These are phyloP conservation scores for Cystofilobasidium bisporidii DNA, from an alignment of 768 basidiomycete genomes.

Conservation along the genomic window DNA sequence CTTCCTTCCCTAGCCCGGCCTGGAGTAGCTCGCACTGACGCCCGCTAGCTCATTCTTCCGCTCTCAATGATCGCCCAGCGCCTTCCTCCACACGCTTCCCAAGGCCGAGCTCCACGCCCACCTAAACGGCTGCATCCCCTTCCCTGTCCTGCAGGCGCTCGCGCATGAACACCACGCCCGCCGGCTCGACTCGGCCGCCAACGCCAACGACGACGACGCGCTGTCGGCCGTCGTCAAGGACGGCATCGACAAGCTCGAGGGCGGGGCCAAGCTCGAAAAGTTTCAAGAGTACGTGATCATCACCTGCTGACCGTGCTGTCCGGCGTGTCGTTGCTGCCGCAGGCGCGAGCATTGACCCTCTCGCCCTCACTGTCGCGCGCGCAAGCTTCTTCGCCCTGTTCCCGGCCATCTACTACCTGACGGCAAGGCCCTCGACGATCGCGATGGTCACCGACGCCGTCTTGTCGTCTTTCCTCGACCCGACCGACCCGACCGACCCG, in stretches of 20 bases:
- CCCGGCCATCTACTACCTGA: slow-evolving; percentile 68
- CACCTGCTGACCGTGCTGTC: too few species aligned
- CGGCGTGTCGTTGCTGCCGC: too few species aligned
- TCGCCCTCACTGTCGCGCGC: too few species aligned
- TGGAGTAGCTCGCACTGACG: too few species aligned
- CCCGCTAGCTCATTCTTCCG: background rate
- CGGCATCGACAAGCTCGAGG: slow-evolving; percentile 44
- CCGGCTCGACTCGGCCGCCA: background rate
- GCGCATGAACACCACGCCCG: slow-evolving; percentile 44
- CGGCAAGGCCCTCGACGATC: slow-evolving; percentile 52
- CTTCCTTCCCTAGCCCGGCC: too few species aligned
- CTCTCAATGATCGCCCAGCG: slow-evolving; percentile 44
- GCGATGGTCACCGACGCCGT: slow-evolving; percentile 57
- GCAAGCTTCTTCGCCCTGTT: slow-evolving; percentile 63
- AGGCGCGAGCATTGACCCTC: too few species aligned
- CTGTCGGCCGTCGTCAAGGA: slow-evolving; percentile 41
- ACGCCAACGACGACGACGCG: background rate
- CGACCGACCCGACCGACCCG: slow-evolving; percentile 29
- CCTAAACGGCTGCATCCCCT: slow-evolving; percentile 72
- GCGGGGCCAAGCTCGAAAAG: slow-evolving; percentile 46
- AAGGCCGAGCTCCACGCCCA: slow-evolving; percentile 84
- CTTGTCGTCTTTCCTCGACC: slow-evolving; percentile 51
- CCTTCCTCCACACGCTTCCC: slow-evolving; percentile 55
- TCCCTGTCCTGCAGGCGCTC: slow-evolving; percentile 54
- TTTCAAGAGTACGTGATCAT: slow-evolving; percentile 48